phyloP scores from a whole-genome alignment of 805 yeast species.

The Wickerhamomyces canadensis region DNA sequence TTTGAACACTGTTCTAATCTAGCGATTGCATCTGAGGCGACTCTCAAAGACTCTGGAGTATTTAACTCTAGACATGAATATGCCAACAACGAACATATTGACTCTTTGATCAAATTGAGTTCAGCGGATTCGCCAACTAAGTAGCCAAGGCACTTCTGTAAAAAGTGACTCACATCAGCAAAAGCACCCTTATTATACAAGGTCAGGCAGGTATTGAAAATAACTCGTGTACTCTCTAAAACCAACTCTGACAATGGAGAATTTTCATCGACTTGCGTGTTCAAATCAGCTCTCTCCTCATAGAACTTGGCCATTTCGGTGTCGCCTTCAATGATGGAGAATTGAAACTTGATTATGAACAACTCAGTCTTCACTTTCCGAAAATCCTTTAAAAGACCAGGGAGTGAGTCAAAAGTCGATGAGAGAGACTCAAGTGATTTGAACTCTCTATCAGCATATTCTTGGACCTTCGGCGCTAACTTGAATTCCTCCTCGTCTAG shows the following conservation, averaged over 20 bases:
- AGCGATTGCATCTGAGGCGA: conserved; percentile 20
- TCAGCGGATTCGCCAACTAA: conserved; percentile 12
- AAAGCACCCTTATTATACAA: conserved; percentile 10
- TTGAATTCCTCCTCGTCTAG: conserved; percentile 21
- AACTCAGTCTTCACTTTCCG: conserved; percentile 23
- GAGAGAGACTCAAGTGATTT: conserved; percentile 18
- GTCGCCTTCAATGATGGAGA: conserved; percentile 26
- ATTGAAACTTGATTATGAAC: conserved; percentile 28
- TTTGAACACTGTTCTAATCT: conserved; percentile 24
- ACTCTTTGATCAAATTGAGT: conserved; percentile 16
- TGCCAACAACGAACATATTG: conserved; percentile 23
- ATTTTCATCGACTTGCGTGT: conserved; percentile 10
- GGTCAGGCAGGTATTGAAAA: conserved; percentile 28
- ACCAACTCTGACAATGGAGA: conserved; percentile 12
- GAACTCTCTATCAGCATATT: conserved; percentile 24
- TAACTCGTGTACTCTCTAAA: conserved; percentile 28
- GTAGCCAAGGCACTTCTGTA: conserved; percentile 12
- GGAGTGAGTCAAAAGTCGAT: conserved; percentile 7
- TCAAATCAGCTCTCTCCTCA: conserved; percentile 25
- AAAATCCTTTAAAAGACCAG: conserved; percentile 9
- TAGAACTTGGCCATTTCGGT: conserved; percentile 30
- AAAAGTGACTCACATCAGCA: conserved; percentile 13
- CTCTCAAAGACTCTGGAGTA: conserved; percentile 9
- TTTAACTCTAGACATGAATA: conserved; percentile 23
- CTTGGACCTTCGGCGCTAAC: conserved; percentile 22